A percentile compares a stretch with the other conserved stretches of the same genome.
These are phyloP conservation scores for Chimonanthus salicifolius DNA, from an alignment of 164 flowering plant genomes.

Conservation along the genomic window DNA sequence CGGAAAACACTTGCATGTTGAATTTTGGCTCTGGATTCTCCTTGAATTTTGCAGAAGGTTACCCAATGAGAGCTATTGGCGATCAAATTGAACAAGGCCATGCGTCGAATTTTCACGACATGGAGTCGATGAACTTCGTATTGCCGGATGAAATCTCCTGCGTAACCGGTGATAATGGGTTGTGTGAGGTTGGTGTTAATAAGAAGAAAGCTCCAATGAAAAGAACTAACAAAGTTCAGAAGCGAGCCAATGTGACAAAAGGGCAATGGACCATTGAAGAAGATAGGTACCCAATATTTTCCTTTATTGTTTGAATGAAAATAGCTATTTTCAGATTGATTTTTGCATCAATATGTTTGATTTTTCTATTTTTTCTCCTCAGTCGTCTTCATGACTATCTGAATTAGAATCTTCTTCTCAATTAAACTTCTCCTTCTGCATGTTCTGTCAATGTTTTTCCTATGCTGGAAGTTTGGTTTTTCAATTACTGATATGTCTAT, in stretches of 20 bases:
- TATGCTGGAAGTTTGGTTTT: not conserved
- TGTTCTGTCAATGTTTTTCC: not conserved
- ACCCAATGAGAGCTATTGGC: conserved; percentile 6
- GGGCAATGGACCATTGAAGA: conserved; percentile 89
- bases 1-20: conserved; percentile 11
- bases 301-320: not conserved
- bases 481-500: not conserved
- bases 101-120: conserved; percentile 14
- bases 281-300: conserved; percentile 43
- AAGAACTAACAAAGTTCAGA: conserved; percentile 25
- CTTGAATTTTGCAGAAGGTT: conserved; percentile 25
- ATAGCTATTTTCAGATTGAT: too few species aligned
- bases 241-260: conserved; percentile 42
- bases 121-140: conserved; percentile 28
- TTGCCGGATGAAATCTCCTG: conserved; percentile 47
- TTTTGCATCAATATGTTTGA: not conserved
- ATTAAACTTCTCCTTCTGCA: not conserved
- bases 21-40: conserved; percentile 14
- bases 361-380: not conserved
- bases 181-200: conserved; percentile 11
- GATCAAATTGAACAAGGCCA: conserved; percentile 10
- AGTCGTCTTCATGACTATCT: not conserved
- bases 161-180: conserved; percentile 28
- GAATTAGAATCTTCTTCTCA: not conserved
- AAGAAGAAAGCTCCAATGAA: conserved; percentile 13